Evolutionary conservation across 2,329 filamentous ascomycete species (phyloP).

Genomic region (Alternaria conjuncta): DNA sequence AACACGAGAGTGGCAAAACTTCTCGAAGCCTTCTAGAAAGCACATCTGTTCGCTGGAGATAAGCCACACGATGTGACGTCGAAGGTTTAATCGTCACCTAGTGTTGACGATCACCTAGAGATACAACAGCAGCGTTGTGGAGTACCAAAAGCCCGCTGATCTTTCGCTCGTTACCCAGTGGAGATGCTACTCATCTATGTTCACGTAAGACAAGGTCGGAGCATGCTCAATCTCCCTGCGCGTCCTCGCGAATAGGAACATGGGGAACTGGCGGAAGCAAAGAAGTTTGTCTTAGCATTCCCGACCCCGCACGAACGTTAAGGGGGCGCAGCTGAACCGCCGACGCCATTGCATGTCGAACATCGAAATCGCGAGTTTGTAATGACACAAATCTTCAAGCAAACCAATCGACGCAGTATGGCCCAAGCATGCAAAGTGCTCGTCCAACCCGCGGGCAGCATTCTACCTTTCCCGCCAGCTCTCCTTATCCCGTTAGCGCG

Average conservation of each 20-base stretch:
- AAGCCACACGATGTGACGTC: background rate
- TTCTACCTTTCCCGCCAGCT: background rate
- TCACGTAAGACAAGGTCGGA: background rate
- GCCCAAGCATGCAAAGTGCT: background rate
- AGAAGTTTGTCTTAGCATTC: background rate
- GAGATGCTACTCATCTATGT: background rate
- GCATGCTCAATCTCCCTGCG: background rate
- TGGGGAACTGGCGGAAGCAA: background rate
- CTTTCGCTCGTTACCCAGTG: background rate
- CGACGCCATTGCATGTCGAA: background rate
- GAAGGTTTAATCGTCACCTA: background rate
- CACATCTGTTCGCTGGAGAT: background rate
- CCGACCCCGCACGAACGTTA: background rate
- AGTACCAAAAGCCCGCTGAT: background rate
- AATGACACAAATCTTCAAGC: background rate
- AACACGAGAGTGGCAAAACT: constrained; percentile 3
- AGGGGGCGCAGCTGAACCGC: background rate
- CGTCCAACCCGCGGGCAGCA: background rate
- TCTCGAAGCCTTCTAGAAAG: constrained; percentile 10
- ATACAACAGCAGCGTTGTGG: background rate
- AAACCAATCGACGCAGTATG: background rate
- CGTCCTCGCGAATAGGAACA: background rate
- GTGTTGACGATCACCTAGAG: background rate
- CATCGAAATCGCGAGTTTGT: background rate
- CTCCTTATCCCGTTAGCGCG: background rate